phyloP scores from a whole-genome alignment of 1,284 basidiomycete species.

The Limonomyces culmigenus region DNA sequence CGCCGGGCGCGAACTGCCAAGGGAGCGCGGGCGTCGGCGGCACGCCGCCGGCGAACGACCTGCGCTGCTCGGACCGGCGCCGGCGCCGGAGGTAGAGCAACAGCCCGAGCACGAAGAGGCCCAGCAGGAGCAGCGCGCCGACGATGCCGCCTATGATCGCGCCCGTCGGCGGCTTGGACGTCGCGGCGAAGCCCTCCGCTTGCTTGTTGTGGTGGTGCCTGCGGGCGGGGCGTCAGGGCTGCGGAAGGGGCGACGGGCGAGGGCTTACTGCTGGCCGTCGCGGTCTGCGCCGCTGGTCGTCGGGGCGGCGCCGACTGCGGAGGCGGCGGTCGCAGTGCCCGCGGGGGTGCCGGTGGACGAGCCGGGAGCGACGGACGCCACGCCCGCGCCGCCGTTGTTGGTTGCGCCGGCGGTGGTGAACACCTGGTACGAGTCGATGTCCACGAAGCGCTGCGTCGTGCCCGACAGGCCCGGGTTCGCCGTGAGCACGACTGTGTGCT shows the following conservation, averaged over 20 bases:
- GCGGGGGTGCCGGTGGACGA: too few relatives aligned
- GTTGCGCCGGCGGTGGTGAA: slow-evolving; percentile 12
- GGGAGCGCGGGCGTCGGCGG: neutral
- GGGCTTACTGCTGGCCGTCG: too few relatives aligned
- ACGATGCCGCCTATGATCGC: slow-evolving; percentile 16
- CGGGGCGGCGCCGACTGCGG: neutral
- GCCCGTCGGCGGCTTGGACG: too few relatives aligned
- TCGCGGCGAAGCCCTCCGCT: too few relatives aligned
- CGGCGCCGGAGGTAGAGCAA: slow-evolving; percentile 15
- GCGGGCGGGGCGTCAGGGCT: neutral
- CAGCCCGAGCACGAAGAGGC: slow-evolving; percentile 13
- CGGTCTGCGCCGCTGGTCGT: neutral
- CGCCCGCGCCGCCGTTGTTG: too few relatives aligned
- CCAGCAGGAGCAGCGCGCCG: slow-evolving; percentile 12
- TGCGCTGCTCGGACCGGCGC: neutral
- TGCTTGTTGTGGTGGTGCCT: neutral
- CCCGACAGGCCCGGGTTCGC: slow-evolving; percentile 11
- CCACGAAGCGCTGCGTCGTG: slow-evolving; percentile 18
- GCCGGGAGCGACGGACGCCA: too few relatives aligned
- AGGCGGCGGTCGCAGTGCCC: neutral
- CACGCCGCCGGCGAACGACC: neutral
- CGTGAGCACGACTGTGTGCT: slow-evolving; percentile 19
- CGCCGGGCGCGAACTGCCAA: neutral
- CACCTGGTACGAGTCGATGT: slow-evolving; percentile 25
- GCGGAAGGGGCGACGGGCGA: neutral